Evolutionary conservation across 306 rosid genomes (phyloP).

Genomic region (Quercus dentata): DNA sequence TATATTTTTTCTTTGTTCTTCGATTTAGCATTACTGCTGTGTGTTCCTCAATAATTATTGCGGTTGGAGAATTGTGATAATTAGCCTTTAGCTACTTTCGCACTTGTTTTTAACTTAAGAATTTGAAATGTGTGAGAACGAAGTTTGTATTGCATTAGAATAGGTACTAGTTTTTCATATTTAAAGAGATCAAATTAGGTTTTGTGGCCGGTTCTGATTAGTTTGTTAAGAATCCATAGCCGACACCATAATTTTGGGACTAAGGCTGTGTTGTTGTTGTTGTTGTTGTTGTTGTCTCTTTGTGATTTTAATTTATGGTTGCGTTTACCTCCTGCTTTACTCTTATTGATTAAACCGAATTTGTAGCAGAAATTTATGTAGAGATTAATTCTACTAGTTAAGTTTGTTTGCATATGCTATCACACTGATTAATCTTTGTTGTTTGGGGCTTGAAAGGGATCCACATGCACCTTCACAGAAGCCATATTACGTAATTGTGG

Average conservation of each 20-base stretch:
- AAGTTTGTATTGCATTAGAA: background rate
- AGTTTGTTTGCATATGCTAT: constrained; percentile 8
- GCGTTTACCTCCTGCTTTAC: background rate
- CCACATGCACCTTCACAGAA: constrained; percentile 92
- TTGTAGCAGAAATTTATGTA: background rate
- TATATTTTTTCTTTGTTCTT: no score
- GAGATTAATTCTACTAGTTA: background rate
- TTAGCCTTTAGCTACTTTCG: no score
- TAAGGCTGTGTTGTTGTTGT: background rate
- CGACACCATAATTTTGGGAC: no score
- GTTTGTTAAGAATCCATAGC: no score
- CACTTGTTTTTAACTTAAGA: background rate
- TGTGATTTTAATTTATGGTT: background rate
- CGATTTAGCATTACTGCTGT: background rate
- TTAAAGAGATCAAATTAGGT: no score
- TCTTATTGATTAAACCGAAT: background rate
- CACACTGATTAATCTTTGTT: constrained; percentile 19
- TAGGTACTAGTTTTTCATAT: no score
- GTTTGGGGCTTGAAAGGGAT: constrained; percentile 57
- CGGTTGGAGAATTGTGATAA: no score
- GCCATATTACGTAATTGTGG: constrained; percentile 85
- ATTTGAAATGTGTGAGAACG: background rate
- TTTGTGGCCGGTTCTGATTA: no score
- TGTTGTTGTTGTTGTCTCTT: background rate
- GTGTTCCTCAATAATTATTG: background rate